phyloP scores from a whole-genome alignment of 2,329 filamentous ascomycete species.

The Trichoderma afroharzianum region DNA sequence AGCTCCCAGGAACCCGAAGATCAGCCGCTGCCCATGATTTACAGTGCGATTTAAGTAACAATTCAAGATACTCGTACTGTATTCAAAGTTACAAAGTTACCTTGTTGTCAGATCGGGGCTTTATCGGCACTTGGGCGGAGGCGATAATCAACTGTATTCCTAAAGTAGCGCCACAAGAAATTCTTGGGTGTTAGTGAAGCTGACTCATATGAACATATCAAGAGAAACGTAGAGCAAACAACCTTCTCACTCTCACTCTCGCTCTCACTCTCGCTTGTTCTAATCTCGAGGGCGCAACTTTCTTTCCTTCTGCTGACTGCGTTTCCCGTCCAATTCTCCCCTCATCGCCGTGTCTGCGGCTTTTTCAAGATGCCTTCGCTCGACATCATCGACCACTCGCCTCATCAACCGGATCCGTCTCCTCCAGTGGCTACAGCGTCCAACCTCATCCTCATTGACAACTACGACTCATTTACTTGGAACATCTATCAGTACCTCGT shows the following conservation, averaged over 20 bases:
- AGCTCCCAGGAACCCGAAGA: constrained; percentile 18
- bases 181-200: constrained; percentile 17
- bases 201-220: background rate
- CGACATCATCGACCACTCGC: constrained; percentile 73
- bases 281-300: background rate
- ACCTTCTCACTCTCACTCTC: background rate
- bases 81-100: background rate
- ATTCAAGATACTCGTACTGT: background rate
- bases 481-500: constrained; percentile 98
- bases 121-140: constrained; percentile 19
- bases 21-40: background rate
- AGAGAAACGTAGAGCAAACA: background rate
- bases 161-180: background rate
- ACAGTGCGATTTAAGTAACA: background rate
- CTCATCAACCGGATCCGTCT: constrained; percentile 74
- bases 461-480: constrained; percentile 99
- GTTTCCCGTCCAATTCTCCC: background rate
- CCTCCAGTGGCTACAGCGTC: constrained; percentile 72
- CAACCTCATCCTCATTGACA: constrained; percentile 94
- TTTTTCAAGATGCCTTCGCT: constrained; percentile 44
- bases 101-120: constrained; percentile 21
- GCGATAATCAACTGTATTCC: background rate
- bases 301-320: background rate
- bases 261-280: background rate
- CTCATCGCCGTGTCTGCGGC: background rate